Evolutionary conservation across 352 stramenopile species (phyloP), one percentile per base, ranked within the genome.

Genomic region (Peronospora farinosa): DNA sequence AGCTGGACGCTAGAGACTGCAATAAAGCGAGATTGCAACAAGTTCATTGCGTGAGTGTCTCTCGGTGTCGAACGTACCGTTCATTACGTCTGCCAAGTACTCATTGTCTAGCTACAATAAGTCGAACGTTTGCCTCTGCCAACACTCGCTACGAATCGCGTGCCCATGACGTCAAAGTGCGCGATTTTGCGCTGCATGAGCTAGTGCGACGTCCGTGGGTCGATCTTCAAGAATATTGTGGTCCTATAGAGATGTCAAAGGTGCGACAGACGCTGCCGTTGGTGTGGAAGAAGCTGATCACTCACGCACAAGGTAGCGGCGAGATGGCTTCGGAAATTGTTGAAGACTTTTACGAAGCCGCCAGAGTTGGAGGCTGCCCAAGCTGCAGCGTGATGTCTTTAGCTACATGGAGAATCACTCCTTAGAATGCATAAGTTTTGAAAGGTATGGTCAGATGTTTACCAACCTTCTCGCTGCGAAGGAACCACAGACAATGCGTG

Each of bases 361-460:
- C 70, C 13, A 57, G 32, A 40, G 56, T 30, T 60, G 51, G 23
- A 50, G 57, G 19, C 37, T 72, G 9, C 27, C 49, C 12, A 62
- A 72, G 25, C 44, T 78, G 8, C 59, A 71, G 55, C 42, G 47
- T 39, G 54, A 60, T n/a, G 40, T 48, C 19, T 78, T 81, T 45
- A 56, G 65, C 1, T 81, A 72, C 48, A 57, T 73, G 56, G 56
- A 81, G 15, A 42, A 21, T 15, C 51, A 71, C 27, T 77, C 65
- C 40, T 53, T 63, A 16, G 40, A 47, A 2, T 49, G 47, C 6
- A 37, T 75, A 12, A 63, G 67, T 40, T 74, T 65, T 45, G 35
- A 64, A 41, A 65, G 72, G 53, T 76, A 76, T 42, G 65, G 65
- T 5, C 55, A 81, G 35, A 64, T 76, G 50, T 81, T 78, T 48